Base-by-base conservation (phyloP, 2,329 filamentous ascomycete genomes). In the Fusarium sp. region DNA sequence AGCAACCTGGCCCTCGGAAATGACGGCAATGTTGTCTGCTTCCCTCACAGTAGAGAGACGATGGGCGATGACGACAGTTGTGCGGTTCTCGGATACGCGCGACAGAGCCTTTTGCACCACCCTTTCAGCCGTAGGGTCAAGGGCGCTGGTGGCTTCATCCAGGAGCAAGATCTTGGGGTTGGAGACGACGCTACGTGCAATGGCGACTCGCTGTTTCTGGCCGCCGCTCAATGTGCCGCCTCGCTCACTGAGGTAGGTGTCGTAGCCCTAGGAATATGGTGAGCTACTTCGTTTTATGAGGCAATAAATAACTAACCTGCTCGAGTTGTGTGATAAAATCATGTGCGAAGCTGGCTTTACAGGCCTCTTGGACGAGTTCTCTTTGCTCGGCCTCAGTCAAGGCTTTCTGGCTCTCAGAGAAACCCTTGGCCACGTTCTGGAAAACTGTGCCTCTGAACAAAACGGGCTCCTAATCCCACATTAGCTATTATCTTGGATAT, bases 121-220 rank as follows among this genome's bases (percentile, higher is more conserved):
- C 4, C 79, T 74, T 37, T 83, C 81, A 2, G 82, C 77, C 5
- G 81, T 76, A 1, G 80, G 75, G 51, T 82, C 80, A 16, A 82
- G 73, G 2, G 89, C 87, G 41, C 86, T 89, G 0, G 90, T 92
- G 0, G 90, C 90, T 78, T 91, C 90, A 65, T 92, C 90, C 1
- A 92, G 79, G 8, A 92, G 85, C 1, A 92, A 80, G 36, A 92
- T 88, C 1, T 81, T 80, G 0, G 90, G 89, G 37, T 89, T 79
- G 9, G 87, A 86, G 40, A 92, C 81, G 48, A 92, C 89, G 41
- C 86, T 88, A 16, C 90, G 83, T 2, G 90, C 90, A 62, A 92
- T 91, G 0, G 89, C 87, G 16, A 92, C 81, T 7, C 90, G 83
- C 70, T 92, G 90, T 36, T 88, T 84, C 72, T 92, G 90, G 4